These are phyloP conservation scores for Clohesyomyces aquaticus DNA, from an alignment of 495 filamentous ascomycete species.

Conservation along the genomic window DNA sequence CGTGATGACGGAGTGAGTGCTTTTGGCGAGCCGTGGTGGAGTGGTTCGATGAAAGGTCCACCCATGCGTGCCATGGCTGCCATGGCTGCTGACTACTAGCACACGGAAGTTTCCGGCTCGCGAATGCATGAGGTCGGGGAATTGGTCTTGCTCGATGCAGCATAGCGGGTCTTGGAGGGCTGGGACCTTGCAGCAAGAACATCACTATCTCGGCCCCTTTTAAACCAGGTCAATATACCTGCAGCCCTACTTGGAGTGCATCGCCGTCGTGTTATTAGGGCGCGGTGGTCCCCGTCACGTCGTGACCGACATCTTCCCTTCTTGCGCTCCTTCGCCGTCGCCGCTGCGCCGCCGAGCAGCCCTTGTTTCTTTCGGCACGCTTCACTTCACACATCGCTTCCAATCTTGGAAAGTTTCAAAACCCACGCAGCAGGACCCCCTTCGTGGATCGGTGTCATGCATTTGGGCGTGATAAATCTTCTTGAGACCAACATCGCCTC, in stretches of 20 bases:
- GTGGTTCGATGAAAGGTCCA: constrained; percentile 19
- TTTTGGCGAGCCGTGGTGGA: neutral
- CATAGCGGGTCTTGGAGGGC: neutral
- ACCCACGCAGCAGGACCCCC: neutral
- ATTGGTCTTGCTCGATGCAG: neutral
- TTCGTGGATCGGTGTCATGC: constrained; percentile 34
- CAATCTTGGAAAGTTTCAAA: constrained; percentile 14
- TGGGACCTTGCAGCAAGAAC: constrained; percentile 22
- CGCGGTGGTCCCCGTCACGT: neutral
- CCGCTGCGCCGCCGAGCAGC: constrained; percentile 1
- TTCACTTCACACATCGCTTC: constrained; percentile 12
- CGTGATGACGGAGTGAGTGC: neutral
- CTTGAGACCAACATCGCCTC: constrained; percentile 35
- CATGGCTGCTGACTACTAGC: too few relatives aligned
- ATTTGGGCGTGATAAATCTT: constrained; percentile 18
- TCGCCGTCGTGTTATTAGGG: neutral
- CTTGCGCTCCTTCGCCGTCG: neutral
- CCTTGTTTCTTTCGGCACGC: constrained; percentile 13
- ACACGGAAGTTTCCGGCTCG: too few relatives aligned
- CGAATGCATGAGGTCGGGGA: neutral
- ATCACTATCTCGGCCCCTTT: constrained; percentile 13
- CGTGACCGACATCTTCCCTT: neutral
- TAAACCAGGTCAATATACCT: neutral
- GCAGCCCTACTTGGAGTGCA: neutral
- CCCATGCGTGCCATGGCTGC: too few relatives aligned